Evolutionary conservation across 2,329 filamentous ascomycete species (phyloP).

Genomic region (Sporothrix brasiliensis): DNA sequence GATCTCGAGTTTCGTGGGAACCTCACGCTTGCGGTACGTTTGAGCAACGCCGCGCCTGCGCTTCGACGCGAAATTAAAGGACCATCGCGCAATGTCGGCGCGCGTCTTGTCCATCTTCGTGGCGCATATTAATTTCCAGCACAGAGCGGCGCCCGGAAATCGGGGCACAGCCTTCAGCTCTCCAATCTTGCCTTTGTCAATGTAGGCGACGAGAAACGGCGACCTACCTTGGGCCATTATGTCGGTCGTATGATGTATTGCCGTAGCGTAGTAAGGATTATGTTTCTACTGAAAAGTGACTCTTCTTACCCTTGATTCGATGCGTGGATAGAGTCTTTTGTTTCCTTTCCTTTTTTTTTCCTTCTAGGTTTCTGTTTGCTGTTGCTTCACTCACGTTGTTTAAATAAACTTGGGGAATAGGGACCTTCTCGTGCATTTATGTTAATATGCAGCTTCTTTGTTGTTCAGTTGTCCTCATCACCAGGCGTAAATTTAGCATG

Average conservation of each 20-base stretch:
- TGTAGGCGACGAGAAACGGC: not conserved
- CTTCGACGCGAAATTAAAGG: not conserved
- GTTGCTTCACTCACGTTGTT: not conserved
- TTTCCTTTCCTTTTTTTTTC: not conserved
- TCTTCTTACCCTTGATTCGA: not conserved
- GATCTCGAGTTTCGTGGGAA: not conserved
- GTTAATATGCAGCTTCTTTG: slow-evolving; percentile 2
- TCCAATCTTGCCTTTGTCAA: not conserved
- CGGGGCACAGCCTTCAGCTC: not conserved
- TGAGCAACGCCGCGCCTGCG: not conserved
- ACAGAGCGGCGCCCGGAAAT: not conserved
- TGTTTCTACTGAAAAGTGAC: not conserved
- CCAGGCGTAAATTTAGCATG: slow-evolving; percentile 7
- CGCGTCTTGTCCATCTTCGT: not conserved
- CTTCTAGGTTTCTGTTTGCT: not conserved
- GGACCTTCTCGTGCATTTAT: slow-evolving; percentile 11
- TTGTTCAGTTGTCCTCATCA: not conserved
- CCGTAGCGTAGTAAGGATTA: not conserved
- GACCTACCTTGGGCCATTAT: slow-evolving; percentile 12
- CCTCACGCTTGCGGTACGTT: not conserved
- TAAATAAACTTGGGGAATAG: not conserved
- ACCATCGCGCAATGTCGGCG: not conserved
- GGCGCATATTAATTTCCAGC: not conserved
- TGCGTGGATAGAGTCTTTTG: too few relatives aligned
- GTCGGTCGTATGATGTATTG: not conserved